phyloP scores from a whole-genome alignment of 2,329 filamentous ascomycete species.

The Fusarium longipes region DNA sequence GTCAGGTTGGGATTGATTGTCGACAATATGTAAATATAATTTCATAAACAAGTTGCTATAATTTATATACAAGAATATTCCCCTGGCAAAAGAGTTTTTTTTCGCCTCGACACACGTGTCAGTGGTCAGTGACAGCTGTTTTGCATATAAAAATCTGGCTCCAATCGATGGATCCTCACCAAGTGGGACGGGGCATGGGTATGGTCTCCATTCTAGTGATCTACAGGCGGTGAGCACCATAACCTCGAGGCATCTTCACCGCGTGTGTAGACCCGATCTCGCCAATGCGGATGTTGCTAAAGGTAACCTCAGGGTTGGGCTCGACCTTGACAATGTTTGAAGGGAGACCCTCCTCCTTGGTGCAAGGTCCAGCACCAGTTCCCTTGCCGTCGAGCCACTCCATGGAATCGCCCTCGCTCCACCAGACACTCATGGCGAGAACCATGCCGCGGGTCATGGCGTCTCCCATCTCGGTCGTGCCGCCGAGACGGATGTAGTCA shows the following conservation, averaged over 20 bases:
- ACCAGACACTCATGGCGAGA: conserved; percentile 65
- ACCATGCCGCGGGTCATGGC: conserved; percentile 62
- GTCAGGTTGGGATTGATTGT: no score
- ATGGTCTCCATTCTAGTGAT: conserved; percentile 7
- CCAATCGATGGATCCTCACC: conserved; percentile 5
- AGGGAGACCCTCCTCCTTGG: conserved; percentile 63
- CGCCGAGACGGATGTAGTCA: conserved; percentile 54
- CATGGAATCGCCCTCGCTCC: conserved; percentile 63
- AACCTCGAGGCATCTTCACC: conserved; percentile 15
- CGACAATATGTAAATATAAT: no score
- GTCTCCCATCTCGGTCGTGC: conserved; percentile 58
- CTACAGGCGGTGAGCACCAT: conserved; percentile 12
- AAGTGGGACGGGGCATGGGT: conserved; percentile 17
- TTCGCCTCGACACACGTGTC: conserved; percentile 21
- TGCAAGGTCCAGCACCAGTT: conserved; percentile 61
- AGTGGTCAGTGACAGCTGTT: conserved; percentile 28
- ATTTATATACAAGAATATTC: conserved; percentile 9
- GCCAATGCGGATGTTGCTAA: conserved; percentile 69
- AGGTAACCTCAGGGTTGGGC: conserved; percentile 62
- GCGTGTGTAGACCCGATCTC: conserved; percentile 64
- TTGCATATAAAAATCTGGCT: conserved; percentile 21
- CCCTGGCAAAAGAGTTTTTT: neutral
- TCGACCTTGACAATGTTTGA: conserved; percentile 58
- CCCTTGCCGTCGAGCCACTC: conserved; percentile 61
- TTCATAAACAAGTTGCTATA: no score